These are phyloP conservation scores for Orbilia quercus DNA, from an alignment of 2,329 filamentous ascomycete species.

Conservation along the genomic window DNA sequence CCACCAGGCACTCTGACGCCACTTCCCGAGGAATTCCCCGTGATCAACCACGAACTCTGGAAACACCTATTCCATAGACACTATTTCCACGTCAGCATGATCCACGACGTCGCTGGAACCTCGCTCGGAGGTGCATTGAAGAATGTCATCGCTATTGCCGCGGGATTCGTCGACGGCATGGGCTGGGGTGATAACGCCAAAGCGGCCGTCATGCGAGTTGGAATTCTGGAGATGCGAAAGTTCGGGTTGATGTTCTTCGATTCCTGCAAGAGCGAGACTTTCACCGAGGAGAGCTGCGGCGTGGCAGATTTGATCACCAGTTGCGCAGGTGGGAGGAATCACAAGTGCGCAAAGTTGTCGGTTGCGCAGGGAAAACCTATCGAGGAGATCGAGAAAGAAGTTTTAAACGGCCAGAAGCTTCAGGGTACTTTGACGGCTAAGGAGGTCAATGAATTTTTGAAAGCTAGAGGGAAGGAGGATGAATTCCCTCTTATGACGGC, in stretches of 20 bases:
- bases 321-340: slow-evolving; percentile 91
- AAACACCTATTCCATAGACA: slow-evolving; percentile 90
- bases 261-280: slow-evolving; percentile 82
- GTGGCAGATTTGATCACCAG: slow-evolving; percentile 96
- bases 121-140: slow-evolving; percentile 94
- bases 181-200: slow-evolving; percentile 99
- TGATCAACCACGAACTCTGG: slow-evolving; percentile 84
- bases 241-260: slow-evolving; percentile 96
- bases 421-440: slow-evolving; percentile 92
- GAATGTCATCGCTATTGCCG: slow-evolving; percentile 93
- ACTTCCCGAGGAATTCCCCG: slow-evolving; percentile 82
- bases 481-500: slow-evolving; percentile 94
- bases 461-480: slow-evolving; percentile 77
- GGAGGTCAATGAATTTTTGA: slow-evolving; percentile 90
- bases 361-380: slow-evolving; percentile 82
- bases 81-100: slow-evolving; percentile 96
- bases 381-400: slow-evolving; percentile 85
- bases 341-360: slow-evolving; percentile 89
- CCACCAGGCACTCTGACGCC: slow-evolving; percentile 83
- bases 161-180: slow-evolving; percentile 92
- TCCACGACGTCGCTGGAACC: slow-evolving; percentile 94
- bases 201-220: slow-evolving; percentile 97
- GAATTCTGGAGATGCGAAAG: slow-evolving; percentile 93
- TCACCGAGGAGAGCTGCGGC: slow-evolving; percentile 95
- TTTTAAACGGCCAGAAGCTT: slow-evolving; percentile 95